Base-by-base conservation (phyloP, 116 monocot species). In the Posidonia oceanica region DNA sequence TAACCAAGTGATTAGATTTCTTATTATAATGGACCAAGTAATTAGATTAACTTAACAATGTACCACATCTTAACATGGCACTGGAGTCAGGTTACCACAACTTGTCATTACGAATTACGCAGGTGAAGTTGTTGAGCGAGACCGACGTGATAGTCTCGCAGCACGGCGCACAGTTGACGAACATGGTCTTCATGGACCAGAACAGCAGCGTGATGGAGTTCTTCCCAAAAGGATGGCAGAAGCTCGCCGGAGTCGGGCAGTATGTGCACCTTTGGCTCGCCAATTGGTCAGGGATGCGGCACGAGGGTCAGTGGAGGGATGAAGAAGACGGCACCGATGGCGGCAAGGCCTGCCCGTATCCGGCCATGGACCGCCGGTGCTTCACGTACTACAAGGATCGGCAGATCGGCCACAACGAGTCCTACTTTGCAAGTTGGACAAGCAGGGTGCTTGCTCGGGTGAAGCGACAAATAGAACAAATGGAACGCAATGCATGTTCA, bases 151-250 rank as follows among this genome's bases (percentile, higher is more conserved):
- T 68, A 36, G 78, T 82, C 10, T 80, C 96, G 0, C 70, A 81
- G 13, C 96, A 96, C 63, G 96, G 96, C 7, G 96, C 91, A 38
- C 96, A 96, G 74, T 54, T 96, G 75, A 85, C 96, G 13, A 96
- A 96, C 77, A 71, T 96, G 80, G 14, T 91, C 4, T 86, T 96
- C 78, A 86, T 96, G 91, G 85, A 91, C 60, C 79, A 71, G 77
- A 87, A 83, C 66, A 42, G 66, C 66, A 66, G 66, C 41, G 66
- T 66, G 66, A 66, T 66, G 66, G 96, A 96, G 81, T 87, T 96
- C 79, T 91, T 86, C 69, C 96, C 96, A 8, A 88, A 82, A 48
- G 96, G 91, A 11, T 96, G 91, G 91, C 68, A 67, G 29, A 83
- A 96, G 71, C 36, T 76, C 0, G 88, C 88, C 29, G 91, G 96